A percentile compares a stretch with the other conserved stretches of the same genome.
phyloP scores from a whole-genome alignment of 1,284 basidiomycete species.

The Pseudozyma hubeiensis region DNA sequence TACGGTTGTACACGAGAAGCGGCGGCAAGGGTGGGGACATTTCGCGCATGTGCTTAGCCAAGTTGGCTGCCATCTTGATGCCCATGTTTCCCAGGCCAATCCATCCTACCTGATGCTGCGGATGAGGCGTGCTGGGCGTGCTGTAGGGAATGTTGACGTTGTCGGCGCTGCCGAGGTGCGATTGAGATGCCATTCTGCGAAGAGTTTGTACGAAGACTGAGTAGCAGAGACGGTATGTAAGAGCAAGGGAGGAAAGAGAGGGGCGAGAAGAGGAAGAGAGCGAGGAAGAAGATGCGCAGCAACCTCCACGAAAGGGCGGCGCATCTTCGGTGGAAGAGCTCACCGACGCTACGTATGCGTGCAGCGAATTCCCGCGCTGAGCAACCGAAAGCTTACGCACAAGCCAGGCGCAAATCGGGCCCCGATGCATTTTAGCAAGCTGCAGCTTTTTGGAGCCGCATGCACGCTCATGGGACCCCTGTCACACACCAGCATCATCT shows the following conservation, averaged over 20 bases:
- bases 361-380: constrained; percentile 2
- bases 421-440: not conserved
- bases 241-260: not conserved
- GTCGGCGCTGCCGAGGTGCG: constrained; percentile 17
- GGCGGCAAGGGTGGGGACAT: constrained; percentile 50
- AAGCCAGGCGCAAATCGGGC: constrained; percentile 21
- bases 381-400: constrained; percentile 22
- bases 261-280: not conserved
- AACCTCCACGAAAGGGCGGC: constrained; percentile 4
- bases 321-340: constrained; percentile 1
- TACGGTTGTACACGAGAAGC: constrained; percentile 76
- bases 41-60: constrained; percentile 73
- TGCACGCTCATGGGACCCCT: constrained; percentile 6
- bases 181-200: constrained; percentile 24
- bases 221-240: not conserved
- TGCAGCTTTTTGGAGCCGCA: not conserved
- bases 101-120: constrained; percentile 56
- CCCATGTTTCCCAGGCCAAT: constrained; percentile 74
- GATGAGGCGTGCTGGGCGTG: constrained; percentile 50
- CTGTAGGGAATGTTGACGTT: constrained; percentile 50
- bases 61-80: constrained; percentile 78
- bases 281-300: not conserved
- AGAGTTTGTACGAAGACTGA: not conserved
- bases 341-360: constrained; percentile 7
- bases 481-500: constrained; percentile 1